These are phyloP conservation scores for Mycena vitilis DNA, from an alignment of 768 basidiomycete species.

Conservation along the genomic window DNA sequence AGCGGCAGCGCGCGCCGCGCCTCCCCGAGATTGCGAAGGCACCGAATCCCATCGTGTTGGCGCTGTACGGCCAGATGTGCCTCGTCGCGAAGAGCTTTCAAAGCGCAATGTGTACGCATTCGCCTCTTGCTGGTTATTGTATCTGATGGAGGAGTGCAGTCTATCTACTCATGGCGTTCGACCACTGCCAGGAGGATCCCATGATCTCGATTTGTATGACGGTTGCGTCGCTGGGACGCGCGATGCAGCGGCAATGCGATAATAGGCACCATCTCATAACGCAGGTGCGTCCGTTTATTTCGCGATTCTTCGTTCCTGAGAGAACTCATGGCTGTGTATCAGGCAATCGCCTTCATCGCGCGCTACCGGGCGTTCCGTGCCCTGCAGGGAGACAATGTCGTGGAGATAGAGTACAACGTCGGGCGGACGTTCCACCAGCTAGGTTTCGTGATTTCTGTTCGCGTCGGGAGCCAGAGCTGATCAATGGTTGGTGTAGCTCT, in stretches of 20 bases:
- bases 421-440: slow-evolving; percentile 93
- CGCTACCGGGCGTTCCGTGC: slow-evolving; percentile 81
- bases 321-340: neutral
- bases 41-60: slow-evolving; percentile 75
- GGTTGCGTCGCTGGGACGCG: slow-evolving; percentile 87
- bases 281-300: slow-evolving; percentile 49
- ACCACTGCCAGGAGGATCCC: slow-evolving; percentile 85
- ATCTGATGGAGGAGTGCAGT: slow-evolving; percentile 57
- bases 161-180: slow-evolving; percentile 90
- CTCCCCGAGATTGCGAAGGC: slow-evolving; percentile 67
- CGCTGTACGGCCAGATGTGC: slow-evolving; percentile 86
- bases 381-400: slow-evolving; percentile 53
- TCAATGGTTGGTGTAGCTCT: slow-evolving; percentile 62
- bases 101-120: slow-evolving; percentile 84
- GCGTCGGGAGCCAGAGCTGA: too few relatives aligned
- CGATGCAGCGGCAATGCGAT: slow-evolving; percentile 94
- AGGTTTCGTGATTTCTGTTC: slow-evolving; percentile 55
- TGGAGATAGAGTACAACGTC: slow-evolving; percentile 95
- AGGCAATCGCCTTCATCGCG: slow-evolving; percentile 81
- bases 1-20: slow-evolving; percentile 2
- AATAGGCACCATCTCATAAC: slow-evolving; percentile 91
- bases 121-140: neutral
- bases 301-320: neutral
- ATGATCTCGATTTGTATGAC: slow-evolving; percentile 86
- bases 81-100: slow-evolving; percentile 90